These are phyloP conservation scores for Verticillium dahliae DNA, from an alignment of 2,329 filamentous ascomycete genomes.

Conservation along the genomic window DNA sequence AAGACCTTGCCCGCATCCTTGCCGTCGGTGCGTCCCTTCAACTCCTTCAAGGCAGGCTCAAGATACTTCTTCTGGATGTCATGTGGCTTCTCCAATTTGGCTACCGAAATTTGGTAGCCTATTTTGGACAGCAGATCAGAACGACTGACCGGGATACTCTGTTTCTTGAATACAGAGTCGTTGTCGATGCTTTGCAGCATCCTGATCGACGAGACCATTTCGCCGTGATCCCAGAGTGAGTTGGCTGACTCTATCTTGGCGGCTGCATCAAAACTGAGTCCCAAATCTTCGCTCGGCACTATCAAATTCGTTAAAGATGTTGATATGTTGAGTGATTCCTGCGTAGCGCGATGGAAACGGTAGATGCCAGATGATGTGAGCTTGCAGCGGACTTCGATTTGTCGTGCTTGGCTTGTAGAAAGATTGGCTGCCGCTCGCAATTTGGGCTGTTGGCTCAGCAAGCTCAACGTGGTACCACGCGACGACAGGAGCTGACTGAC, in stretches of 20 bases:
- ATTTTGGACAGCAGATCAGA: constrained; percentile 81
- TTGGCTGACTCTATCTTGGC: constrained; percentile 79
- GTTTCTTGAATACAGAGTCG: constrained; percentile 54
- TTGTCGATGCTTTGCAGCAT: constrained; percentile 73
- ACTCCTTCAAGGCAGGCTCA: constrained; percentile 72
- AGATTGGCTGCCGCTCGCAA: constrained; percentile 57
- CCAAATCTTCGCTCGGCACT: constrained; percentile 60
- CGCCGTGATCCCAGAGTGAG: constrained; percentile 90
- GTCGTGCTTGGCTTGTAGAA: constrained; percentile 55
- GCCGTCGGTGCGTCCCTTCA: constrained; percentile 62
- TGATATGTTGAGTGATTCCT: constrained; percentile 81
- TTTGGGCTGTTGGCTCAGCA: constrained; percentile 63
- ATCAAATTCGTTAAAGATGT: constrained; percentile 77
- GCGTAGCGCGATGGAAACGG: constrained; percentile 71
- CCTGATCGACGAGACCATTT: constrained; percentile 80
- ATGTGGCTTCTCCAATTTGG: constrained; percentile 84
- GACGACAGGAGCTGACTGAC: constrained; percentile 76
- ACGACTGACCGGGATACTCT: constrained; percentile 65
- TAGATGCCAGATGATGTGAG: constrained; percentile 69
- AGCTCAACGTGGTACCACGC: constrained; percentile 74
- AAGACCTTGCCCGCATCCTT: constrained; percentile 81
- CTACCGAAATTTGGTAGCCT: constrained; percentile 82
- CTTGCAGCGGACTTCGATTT: constrained; percentile 71
- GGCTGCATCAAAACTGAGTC: constrained; percentile 69
- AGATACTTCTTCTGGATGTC: constrained; percentile 84